Base-by-base conservation (phyloP, 305 asterid genomes). In the Vinca major region DNA sequence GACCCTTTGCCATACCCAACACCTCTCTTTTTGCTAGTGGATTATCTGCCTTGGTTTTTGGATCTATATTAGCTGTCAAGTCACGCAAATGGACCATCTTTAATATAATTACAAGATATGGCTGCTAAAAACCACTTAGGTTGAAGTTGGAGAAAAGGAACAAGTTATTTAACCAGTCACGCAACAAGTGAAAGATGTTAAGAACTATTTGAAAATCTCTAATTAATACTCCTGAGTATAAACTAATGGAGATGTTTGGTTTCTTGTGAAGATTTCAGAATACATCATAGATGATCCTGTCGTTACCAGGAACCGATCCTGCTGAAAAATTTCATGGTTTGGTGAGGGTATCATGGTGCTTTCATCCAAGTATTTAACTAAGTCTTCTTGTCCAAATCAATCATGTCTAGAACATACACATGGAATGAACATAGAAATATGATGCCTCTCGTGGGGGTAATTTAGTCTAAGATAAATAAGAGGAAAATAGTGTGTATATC, bases 11-110 rank as follows among this genome's bases (percentile, higher is more conserved):
- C 21, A 48, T 52, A 62, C n/a, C 44, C 45, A 44, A 63, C 8
- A 52, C 44, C 47, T 63, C 47, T 36, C 26, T 61, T 65, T 52
- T 36, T 65, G 48, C 41, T 66, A 13, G 19, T 51, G n/a, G 62
- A 57, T 45, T 17, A 44, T 41, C 21, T 2, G 21, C 19, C 16
- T 65, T 64, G 51, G 50, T 45, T 64, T 54, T 33, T 62, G 54
- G 14, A 16, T 17, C 56, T n/a, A 40, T 50, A 20, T 62, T 63
- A 52, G 53, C 40, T 63, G 36, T 52, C 48, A 52, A 17, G 39
- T 11, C 39, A n/a, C 50, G 57, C 19, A 52, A 21, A 12, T 63
- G 69, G 48, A 20, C 55, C 55, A 63, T 44, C 49, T 37, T 71
- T 41, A 7, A 43, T 19, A 51, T 20, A 52, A 52, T 21, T 52